Evolutionary conservation across 371 early-diverging fungal species (phyloP).

Genomic region (Syncephalastrum monosporum): DNA sequence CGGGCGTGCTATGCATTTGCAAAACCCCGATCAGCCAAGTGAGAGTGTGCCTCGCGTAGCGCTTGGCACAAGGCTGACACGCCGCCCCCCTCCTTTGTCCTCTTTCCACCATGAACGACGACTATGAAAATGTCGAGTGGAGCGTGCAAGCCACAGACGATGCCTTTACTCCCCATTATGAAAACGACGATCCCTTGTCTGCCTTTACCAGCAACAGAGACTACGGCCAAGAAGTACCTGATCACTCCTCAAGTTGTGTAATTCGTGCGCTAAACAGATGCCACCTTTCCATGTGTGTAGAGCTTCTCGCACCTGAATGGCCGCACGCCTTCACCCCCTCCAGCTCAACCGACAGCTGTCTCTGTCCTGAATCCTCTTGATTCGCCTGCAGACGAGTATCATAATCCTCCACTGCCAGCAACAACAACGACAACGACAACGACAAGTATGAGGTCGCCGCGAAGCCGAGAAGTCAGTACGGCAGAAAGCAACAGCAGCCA

Average conservation of each 20-base stretch:
- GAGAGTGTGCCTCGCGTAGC: no score
- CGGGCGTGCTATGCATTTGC: no score
- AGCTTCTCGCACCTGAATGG: background rate
- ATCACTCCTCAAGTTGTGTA: background rate
- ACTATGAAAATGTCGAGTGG: slow-evolving; percentile 38
- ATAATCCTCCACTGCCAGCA: background rate
- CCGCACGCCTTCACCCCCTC: slow-evolving; percentile 6
- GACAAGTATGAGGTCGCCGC: background rate
- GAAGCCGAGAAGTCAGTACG: background rate
- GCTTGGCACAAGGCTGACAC: no score
- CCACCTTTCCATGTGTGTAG: no score
- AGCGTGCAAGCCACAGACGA: slow-evolving; percentile 36
- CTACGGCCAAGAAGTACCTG: slow-evolving; percentile 9
- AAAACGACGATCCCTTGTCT: slow-evolving; percentile 34
- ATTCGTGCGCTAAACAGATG: background rate
- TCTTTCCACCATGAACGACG: slow-evolving; percentile 25
- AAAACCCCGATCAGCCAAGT: no score
- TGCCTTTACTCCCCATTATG: slow-evolving; percentile 24
- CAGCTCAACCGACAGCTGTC: slow-evolving; percentile 8
- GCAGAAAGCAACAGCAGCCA: background rate
- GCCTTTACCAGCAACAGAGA: slow-evolving; percentile 8
- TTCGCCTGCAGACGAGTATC: background rate
- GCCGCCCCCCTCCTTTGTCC: no score
- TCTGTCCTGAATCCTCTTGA: slow-evolving; percentile 5
- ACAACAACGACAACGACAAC: background rate